A percentile compares a stretch with the other conserved stretches of the same genome.
These are phyloP conservation scores for Fusarium multiceps DNA, from an alignment of 2,329 filamentous ascomycete species.

Conservation along the genomic window DNA sequence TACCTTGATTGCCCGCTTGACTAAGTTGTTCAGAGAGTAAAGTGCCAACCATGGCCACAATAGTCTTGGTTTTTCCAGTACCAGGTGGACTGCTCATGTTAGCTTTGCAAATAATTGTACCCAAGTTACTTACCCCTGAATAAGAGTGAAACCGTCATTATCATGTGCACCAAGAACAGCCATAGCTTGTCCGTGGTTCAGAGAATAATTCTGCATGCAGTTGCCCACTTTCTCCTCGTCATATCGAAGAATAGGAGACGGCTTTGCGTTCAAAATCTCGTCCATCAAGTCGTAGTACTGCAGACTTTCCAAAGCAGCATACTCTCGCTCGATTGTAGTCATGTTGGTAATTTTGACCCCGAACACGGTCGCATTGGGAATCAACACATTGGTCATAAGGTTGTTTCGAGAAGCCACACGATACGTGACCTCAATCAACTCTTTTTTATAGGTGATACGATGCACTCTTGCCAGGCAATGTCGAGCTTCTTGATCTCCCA, in stretches of 20 bases:
- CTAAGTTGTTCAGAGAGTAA: conserved; percentile 61
- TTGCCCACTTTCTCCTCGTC: conserved; percentile 76
- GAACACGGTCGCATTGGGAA: conserved; percentile 75
- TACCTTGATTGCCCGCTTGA: conserved; percentile 49
- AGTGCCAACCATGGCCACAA: conserved; percentile 93
- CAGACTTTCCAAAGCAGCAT: conserved; percentile 87
- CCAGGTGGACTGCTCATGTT: conserved; percentile 77
- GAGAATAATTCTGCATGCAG: conserved; percentile 79
- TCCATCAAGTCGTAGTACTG: conserved; percentile 97
- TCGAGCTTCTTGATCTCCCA: conserved; percentile 71
- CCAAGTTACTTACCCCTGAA: conserved; percentile 75
- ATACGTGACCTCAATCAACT: conserved; percentile 85
- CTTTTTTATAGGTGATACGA: conserved; percentile 83
- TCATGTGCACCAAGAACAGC: conserved; percentile 92
- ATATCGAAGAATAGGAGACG: conserved; percentile 88
- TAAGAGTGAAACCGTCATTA: conserved; percentile 96
- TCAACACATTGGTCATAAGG: conserved; percentile 70
- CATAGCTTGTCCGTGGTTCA: conserved; percentile 90
- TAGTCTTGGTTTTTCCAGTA: conserved; percentile 98
- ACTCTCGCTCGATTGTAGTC: conserved; percentile 94
- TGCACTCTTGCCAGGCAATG: conserved; percentile 90
- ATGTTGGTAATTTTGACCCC: conserved; percentile 91
- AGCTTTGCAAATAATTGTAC: conserved; percentile 34
- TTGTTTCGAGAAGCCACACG: conserved; percentile 77
- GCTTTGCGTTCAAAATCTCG: conserved; percentile 88